Conservation (phyloP, 129 eudicot species). For the Lactuca saligna region DNA sequence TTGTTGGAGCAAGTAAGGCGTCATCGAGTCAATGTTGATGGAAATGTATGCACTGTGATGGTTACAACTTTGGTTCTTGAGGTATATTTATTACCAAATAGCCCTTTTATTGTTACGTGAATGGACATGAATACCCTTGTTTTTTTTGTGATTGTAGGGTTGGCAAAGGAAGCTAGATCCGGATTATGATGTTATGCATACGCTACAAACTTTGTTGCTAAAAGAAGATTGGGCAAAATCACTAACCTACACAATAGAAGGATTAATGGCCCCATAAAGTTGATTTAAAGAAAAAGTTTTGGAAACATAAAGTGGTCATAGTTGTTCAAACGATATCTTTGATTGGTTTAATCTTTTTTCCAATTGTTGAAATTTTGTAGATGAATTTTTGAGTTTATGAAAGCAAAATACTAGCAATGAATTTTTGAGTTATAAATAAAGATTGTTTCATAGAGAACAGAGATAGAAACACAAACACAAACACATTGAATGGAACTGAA, state of each 20-base stretch:
- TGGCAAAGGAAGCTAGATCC: slow-evolving; percentile 99
- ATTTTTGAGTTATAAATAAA: not conserved
- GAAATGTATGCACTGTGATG: slow-evolving; percentile 90
- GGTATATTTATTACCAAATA: slow-evolving; percentile 47
- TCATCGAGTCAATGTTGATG: slow-evolving; percentile 78
- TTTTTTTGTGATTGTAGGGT: slow-evolving; percentile 46
- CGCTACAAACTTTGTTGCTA: slow-evolving; percentile 71
- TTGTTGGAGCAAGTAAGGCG: slow-evolving; percentile 83
- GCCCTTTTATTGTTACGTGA: not conserved
- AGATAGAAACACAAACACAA: not conserved
- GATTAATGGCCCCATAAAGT: slow-evolving; percentile 79
- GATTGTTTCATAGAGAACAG: not conserved
- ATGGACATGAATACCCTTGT: not conserved
- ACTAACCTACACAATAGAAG: slow-evolving; percentile 81
- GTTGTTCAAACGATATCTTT: too few relatives aligned
- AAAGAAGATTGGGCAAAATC: slow-evolving; percentile 88
- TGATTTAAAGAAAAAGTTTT: not conserved
- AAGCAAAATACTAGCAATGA: not conserved
- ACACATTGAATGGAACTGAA: not conserved
- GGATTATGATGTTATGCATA: slow-evolving; percentile 81
- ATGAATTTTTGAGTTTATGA: not conserved
- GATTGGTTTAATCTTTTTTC: too few relatives aligned
- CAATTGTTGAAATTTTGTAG: too few relatives aligned
- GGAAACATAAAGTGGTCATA: too few relatives aligned
- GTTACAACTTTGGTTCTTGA: slow-evolving; percentile 95